These are phyloP conservation scores for Phytophthora sansomeana DNA, from an alignment of 352 stramenopile genomes.

Conservation along the genomic window DNA sequence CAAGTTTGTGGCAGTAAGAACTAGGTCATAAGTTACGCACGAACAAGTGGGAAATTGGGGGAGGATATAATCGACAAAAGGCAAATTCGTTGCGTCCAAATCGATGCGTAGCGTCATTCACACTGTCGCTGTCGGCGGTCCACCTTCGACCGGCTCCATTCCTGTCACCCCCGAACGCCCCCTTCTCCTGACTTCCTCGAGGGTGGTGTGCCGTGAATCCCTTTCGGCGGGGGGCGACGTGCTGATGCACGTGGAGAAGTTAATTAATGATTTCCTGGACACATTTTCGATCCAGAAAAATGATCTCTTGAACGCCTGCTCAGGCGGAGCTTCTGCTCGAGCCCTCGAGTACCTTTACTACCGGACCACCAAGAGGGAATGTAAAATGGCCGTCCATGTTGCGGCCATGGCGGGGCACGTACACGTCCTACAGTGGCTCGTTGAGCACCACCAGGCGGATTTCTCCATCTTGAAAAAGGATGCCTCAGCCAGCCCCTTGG, in stretches of 20 bases:
- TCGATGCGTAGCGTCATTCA: background rate
- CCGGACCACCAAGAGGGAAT: background rate
- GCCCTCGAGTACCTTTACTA: slow-evolving; percentile 14
- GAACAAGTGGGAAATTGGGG: background rate
- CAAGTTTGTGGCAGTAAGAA: slow-evolving; percentile 1
- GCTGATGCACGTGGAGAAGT: slow-evolving; percentile 5
- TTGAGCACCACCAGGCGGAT: slow-evolving; percentile 1
- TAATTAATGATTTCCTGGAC: slow-evolving; percentile 13
- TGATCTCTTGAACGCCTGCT: slow-evolving; percentile 1
- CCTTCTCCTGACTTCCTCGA: slow-evolving; percentile 4
- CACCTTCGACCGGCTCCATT: too few species aligned
- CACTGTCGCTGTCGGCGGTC: background rate
- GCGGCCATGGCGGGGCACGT: slow-evolving; percentile 8
- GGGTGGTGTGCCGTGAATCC: slow-evolving; percentile 4
- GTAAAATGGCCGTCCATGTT: slow-evolving; percentile 3
- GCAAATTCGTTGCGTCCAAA: background rate
- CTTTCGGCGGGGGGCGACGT: slow-evolving; percentile 3
- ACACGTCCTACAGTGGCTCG: slow-evolving; percentile 12
- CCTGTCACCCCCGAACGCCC: too few species aligned
- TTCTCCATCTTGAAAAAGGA: slow-evolving; percentile 2
- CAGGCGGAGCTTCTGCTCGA: background rate
- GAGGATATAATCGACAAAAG: background rate
- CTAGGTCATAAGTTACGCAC: slow-evolving; percentile 11
- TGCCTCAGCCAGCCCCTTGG: slow-evolving; percentile 22
- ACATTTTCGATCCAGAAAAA: slow-evolving; percentile 5